phyloP scores from a whole-genome alignment of 345 rosid species.

The Acer saccharum region DNA sequence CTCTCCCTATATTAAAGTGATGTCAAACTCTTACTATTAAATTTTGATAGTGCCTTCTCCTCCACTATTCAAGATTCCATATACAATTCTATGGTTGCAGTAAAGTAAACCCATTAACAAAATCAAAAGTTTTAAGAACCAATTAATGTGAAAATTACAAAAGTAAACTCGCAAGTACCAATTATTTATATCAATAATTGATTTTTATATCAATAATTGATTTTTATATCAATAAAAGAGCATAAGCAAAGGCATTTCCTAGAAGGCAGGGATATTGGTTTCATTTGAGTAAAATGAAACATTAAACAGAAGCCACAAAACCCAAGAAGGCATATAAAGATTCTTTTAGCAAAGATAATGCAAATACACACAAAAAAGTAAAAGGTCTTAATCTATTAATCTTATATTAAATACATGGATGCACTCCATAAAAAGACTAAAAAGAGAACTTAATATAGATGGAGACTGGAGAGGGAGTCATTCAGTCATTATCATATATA shows the following conservation, averaged over 20 bases:
- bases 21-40: no score
- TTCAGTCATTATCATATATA: background rate
- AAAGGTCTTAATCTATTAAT: background rate
- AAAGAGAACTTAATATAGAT: background rate
- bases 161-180: background rate
- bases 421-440: background rate
- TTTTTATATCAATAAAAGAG: background rate
- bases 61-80: slow-evolving; percentile 5
- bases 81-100: no score
- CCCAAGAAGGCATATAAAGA: background rate
- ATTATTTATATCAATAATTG: no score
- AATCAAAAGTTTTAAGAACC: background rate
- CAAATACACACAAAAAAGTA: background rate
- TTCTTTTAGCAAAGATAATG: background rate
- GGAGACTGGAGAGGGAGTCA: background rate
- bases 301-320: background rate
- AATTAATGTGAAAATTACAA: background rate
- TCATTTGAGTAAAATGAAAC: background rate
- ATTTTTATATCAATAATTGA: no score
- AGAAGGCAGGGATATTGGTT: no score
- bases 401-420: no score
- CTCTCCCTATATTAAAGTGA: background rate
- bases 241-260: background rate
- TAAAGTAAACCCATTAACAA: background rate
- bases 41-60: background rate